A percentile compares a stretch with the other conserved stretches of the same genome.
phyloP scores from a whole-genome alignment of 176 grass and related monocot genomes.

The Rhynchospora tenuis region DNA sequence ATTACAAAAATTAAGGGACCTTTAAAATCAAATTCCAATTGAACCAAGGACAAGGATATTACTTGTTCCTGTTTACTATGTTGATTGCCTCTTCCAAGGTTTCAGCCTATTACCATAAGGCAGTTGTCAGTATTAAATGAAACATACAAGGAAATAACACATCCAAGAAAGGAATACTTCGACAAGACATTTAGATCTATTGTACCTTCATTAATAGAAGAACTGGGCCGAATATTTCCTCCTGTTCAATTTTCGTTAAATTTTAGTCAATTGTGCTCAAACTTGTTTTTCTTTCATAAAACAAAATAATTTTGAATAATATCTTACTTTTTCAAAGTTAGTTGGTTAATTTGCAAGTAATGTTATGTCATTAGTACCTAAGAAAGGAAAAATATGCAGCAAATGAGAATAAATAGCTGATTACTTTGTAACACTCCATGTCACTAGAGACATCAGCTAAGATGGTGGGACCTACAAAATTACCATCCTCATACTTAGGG shows the following conservation, averaged over 20 bases:
- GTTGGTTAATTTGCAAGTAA: not conserved
- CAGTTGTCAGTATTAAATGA: not conserved
- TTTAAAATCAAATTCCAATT: not conserved
- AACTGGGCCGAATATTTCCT: conserved; percentile 95
- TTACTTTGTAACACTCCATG: conserved; percentile 94
- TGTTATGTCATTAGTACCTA: not conserved
- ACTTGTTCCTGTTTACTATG: conserved; percentile 91
- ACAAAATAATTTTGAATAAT: not conserved
- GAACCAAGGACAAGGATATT: conserved; percentile 9
- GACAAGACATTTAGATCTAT: not conserved
- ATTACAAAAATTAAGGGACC: not conserved
- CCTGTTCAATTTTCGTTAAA: conserved; percentile 30
- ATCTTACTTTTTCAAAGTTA: conserved; percentile 39
- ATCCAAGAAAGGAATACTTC: not conserved
- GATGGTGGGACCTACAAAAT: conserved; percentile 92
- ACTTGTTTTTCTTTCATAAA: not conserved
- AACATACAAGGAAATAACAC: not conserved
- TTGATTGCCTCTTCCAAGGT: conserved; percentile 84
- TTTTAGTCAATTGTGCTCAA: conserved; percentile 11
- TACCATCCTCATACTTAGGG: conserved; percentile 59
- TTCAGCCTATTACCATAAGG: conserved; percentile 53
- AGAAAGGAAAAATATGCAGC: not conserved
- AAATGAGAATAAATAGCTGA: not conserved
- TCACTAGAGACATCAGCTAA: conserved; percentile 76
- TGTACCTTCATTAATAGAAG: conserved; percentile 93